Evolutionary conservation across 768 basidiomycete genomes (phyloP).

Genomic region (Rhodotorula taiwanensis): DNA sequence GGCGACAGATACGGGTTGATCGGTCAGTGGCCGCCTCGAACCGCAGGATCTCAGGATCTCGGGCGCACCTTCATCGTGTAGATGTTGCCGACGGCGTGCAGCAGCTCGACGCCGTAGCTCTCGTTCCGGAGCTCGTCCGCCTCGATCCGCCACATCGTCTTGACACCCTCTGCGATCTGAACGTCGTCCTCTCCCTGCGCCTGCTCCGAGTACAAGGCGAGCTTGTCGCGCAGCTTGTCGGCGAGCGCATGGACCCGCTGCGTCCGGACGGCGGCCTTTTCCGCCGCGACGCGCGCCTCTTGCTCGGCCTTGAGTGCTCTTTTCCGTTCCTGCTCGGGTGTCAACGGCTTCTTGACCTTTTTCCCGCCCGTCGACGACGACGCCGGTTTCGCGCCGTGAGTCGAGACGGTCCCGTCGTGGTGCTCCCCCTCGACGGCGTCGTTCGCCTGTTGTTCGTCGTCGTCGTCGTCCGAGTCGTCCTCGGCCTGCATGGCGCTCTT

Average conservation of each 20-base stretch:
- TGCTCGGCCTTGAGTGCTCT: conserved; percentile 48
- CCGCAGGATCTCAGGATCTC: too few relatives aligned
- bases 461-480: conserved; percentile 56
- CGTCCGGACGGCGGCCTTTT: conserved; percentile 75
- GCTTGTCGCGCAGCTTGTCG: conserved; percentile 69
- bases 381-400: not conserved
- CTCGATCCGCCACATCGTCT: conserved; percentile 40
- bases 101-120: conserved; percentile 76
- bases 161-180: conserved; percentile 54
- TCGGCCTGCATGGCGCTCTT: conserved; percentile 77
- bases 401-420: not conserved
- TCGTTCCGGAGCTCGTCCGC: conserved; percentile 64
- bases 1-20: not conserved
- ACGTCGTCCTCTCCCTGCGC: conserved; percentile 55
- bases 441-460: conserved; percentile 3
- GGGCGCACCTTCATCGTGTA: conserved; percentile 59
- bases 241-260: conserved; percentile 70
- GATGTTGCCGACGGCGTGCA: conserved; percentile 79
- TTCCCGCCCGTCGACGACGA: conserved; percentile 39
- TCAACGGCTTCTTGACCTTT: conserved; percentile 42
- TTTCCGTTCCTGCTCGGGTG: conserved; percentile 58
- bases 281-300: conserved; percentile 40
- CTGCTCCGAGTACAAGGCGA: conserved; percentile 77
- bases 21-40: conserved; percentile 42
- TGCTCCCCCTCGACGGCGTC: not conserved